A percentile compares a stretch with the other conserved stretches of the same genome.
Conservation (phyloP, 257 asterid species). For the Lithospermum erythrorhizon region DNA sequence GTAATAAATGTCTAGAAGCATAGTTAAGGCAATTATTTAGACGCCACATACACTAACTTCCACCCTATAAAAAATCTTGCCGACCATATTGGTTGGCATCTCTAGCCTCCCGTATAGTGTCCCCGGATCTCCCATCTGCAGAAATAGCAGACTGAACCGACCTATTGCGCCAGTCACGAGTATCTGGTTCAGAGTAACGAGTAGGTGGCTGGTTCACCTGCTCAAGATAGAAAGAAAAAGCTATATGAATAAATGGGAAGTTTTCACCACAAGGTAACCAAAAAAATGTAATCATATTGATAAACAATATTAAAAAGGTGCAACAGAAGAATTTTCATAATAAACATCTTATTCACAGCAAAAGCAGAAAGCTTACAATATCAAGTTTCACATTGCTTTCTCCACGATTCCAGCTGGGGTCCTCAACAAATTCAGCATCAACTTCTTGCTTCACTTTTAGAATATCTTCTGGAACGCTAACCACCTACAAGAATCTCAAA, state of each 20-base stretch:
- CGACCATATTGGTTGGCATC: conserved; percentile 23
- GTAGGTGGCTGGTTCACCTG: conserved; percentile 26
- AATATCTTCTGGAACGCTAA: conserved; percentile 47
- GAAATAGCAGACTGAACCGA: conserved; percentile 29
- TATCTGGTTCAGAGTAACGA: conserved; percentile 57
- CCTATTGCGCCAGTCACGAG: conserved; percentile 49
- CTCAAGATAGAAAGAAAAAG: conserved; percentile 19
- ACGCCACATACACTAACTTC: no score
- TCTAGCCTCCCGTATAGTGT: conserved; percentile 34
- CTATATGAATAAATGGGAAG: background rate
- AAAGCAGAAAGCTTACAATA: background rate
- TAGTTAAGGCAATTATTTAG: no score
- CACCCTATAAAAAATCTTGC: conserved; percentile 15
- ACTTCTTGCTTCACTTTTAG: conserved; percentile 63
- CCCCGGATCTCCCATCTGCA: conserved; percentile 33
- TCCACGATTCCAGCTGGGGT: conserved; percentile 53
- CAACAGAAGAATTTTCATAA: no score
- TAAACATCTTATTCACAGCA: no score
- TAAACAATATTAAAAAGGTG: no score
- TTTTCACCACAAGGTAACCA: background rate
- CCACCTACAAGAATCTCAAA: conserved; percentile 32
- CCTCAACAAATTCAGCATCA: conserved; percentile 74
- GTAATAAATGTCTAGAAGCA: no score
- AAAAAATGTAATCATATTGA: background rate
- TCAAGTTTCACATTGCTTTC: conserved; percentile 53